Percentiles rank a stretch among this genome's conserved stretches.
Evolutionary conservation across 192 early-diverging fungal species (phyloP).

Genomic region (Dimargaris verticillata): DNA sequence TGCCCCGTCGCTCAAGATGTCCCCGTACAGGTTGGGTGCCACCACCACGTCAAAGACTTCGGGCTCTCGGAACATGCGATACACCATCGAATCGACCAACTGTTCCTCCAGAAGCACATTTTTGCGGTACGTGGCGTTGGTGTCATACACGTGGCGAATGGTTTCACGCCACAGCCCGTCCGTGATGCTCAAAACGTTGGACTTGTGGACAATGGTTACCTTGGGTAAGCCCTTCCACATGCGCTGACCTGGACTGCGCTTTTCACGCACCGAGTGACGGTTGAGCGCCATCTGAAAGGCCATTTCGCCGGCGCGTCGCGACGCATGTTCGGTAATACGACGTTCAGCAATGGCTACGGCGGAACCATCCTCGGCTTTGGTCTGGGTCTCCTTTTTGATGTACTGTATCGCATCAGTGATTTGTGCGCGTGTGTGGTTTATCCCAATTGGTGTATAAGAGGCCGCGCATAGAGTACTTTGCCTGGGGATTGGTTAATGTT

Average conservation of each 20-base stretch:
- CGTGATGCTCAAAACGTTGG: constrained; percentile 83
- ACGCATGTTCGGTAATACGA: constrained; percentile 78
- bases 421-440: no score
- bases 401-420: constrained; percentile 13
- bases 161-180: constrained; percentile 97
- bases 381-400: constrained; percentile 37
- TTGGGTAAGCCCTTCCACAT: constrained; percentile 48
- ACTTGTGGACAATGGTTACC: constrained; percentile 96
- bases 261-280: constrained; percentile 50
- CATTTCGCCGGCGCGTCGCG: constrained; percentile 70
- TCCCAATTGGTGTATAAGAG: no score
- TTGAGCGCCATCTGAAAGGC: constrained; percentile 85
- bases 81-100: constrained; percentile 97
- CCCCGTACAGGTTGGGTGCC: constrained; percentile 94
- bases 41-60: constrained; percentile 91
- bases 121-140: constrained; percentile 35
- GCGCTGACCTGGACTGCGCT: constrained; percentile 31
- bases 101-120: constrained; percentile 82
- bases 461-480: no score
- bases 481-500: no score
- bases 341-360: constrained; percentile 64
- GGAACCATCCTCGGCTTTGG: constrained; percentile 31
- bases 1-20: constrained; percentile 94
- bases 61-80: constrained; percentile 96
- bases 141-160: constrained; percentile 52